Conservation (phyloP, 1,284 basidiomycete species). For the Anthracocystis walkeri region DNA sequence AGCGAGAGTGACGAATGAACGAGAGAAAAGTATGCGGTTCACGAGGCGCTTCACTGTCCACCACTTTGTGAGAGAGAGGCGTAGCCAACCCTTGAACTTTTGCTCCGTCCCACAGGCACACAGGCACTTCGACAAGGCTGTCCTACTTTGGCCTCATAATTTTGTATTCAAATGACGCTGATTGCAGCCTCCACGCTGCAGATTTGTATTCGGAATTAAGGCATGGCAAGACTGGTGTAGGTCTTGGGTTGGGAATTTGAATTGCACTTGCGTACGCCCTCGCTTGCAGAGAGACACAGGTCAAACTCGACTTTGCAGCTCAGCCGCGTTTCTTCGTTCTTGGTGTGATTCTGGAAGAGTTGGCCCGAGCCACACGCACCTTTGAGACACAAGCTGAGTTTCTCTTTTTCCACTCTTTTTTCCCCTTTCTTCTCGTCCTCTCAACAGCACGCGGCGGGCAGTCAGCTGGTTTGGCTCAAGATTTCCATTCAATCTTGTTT, state of each 20-base stretch:
- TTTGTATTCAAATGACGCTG: constrained; percentile 13
- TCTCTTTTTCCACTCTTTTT: neutral
- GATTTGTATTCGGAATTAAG: constrained; percentile 13
- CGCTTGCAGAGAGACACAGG: constrained; percentile 1
- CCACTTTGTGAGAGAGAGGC: neutral
- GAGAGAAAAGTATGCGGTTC: constrained; percentile 5
- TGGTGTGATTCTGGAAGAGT: constrained; percentile 10
- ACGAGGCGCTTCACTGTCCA: neutral
- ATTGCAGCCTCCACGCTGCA: constrained; percentile 13
- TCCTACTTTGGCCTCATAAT: neutral
- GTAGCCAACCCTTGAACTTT: no score
- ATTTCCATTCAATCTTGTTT: neutral
- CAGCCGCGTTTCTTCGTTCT: neutral
- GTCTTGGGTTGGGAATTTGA: constrained; percentile 1
- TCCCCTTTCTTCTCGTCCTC: neutral
- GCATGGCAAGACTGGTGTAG: no score
- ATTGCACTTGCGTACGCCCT: constrained; percentile 9
- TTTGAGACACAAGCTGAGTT: neutral
- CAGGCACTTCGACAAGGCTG: neutral
- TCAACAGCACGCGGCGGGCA: neutral
- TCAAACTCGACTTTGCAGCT: neutral
- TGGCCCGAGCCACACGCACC: constrained; percentile 16
- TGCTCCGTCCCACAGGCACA: neutral
- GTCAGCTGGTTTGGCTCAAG: neutral
- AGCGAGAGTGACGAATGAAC: neutral